A percentile compares a stretch with the other conserved stretches of the same genome.
Evolutionary conservation across 108 stramenopile genomes (phyloP).

Genomic region (Cylindrotheca closterium): DNA sequence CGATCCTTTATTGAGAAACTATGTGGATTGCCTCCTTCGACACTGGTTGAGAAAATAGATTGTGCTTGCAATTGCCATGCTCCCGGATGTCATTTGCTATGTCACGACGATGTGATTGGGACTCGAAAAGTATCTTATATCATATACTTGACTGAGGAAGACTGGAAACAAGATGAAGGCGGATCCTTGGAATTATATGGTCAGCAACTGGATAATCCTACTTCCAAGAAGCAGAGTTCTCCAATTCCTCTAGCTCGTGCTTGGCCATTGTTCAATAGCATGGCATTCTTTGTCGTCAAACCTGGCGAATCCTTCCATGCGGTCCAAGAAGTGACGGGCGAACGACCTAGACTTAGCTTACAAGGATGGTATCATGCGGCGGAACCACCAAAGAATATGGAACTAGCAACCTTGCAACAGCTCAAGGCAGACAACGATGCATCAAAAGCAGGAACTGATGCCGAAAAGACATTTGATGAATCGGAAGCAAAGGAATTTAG

Average conservation of each 20-base stretch:
- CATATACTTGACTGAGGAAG: constrained; percentile 89
- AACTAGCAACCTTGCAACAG: constrained; percentile 70
- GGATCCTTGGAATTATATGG: constrained; percentile 91
- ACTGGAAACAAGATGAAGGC: constrained; percentile 82
- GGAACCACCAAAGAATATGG: constrained; percentile 48
- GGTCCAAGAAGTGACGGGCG: constrained; percentile 94
- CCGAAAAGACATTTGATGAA: not conserved
- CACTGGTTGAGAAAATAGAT: constrained; percentile 83
- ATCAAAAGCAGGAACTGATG: constrained; percentile 11
- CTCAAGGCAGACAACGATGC: constrained; percentile 60
- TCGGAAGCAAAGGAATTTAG: constrained; percentile 27
- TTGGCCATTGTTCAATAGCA: constrained; percentile 71
- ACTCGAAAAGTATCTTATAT: constrained; percentile 91
- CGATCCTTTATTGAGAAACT: constrained; percentile 77
- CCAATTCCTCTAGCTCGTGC: constrained; percentile 42
- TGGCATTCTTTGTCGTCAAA: constrained; percentile 91
- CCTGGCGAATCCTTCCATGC: constrained; percentile 93
- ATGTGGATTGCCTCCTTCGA: constrained; percentile 64
- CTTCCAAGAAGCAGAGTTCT: constrained; percentile 33
- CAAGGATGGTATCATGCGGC: constrained; percentile 89
- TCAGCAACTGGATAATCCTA: constrained; percentile 22
- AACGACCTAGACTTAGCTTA: constrained; percentile 87
- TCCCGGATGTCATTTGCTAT: constrained; percentile 92
- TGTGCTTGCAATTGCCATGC: constrained; percentile 95
- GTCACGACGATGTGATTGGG: constrained; percentile 98